Conservation (phyloP, 192 early-diverging fungal species). For the Coemansia sp. region DNA sequence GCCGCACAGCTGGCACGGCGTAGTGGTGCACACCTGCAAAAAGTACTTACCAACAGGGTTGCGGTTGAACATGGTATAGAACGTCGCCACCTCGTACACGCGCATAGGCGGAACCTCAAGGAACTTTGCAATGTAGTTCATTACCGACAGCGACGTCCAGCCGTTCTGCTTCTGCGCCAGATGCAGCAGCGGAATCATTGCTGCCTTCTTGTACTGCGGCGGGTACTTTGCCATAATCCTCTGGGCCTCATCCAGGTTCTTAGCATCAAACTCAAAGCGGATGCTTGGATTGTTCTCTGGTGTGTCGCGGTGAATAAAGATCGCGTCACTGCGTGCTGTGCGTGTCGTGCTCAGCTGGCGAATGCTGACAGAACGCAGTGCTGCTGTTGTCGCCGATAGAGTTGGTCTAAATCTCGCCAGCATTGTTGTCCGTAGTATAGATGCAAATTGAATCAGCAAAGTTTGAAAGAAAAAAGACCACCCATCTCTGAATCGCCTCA, state of each 20-base stretch:
- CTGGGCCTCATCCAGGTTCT: slow-evolving; percentile 74
- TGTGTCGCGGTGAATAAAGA: slow-evolving; percentile 70
- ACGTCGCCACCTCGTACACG: slow-evolving; percentile 99
- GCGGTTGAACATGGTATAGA: slow-evolving; percentile 99
- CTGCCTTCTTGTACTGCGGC: slow-evolving; percentile 97
- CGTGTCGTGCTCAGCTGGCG: slow-evolving; percentile 29
- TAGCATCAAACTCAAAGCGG: slow-evolving; percentile 80
- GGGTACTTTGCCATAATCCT: slow-evolving; percentile 94
- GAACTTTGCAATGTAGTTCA: slow-evolving; percentile 95
- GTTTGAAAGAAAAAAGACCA: background rate
- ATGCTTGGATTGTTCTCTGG: slow-evolving; percentile 78
- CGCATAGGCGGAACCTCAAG: slow-evolving; percentile 97
- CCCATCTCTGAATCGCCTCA: background rate
- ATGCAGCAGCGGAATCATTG: slow-evolving; percentile 92
- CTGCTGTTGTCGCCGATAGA: background rate
- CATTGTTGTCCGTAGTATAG: slow-evolving; percentile 18
- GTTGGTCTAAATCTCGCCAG: slow-evolving; percentile 38
- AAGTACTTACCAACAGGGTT: slow-evolving; percentile 99
- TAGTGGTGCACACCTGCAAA: slow-evolving; percentile 97
- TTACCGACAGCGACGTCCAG: slow-evolving; percentile 89
- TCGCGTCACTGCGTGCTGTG: slow-evolving; percentile 36
- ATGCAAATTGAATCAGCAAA: slow-evolving; percentile 5
- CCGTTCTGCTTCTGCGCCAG: slow-evolving; percentile 94
- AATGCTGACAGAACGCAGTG: background rate
- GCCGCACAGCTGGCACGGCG: slow-evolving; percentile 96